Percentiles rank a stretch among this genome's conserved stretches.
Evolutionary conservation across 208 protist species (phyloP).

Genomic region (Leishmania amazonensis): DNA sequence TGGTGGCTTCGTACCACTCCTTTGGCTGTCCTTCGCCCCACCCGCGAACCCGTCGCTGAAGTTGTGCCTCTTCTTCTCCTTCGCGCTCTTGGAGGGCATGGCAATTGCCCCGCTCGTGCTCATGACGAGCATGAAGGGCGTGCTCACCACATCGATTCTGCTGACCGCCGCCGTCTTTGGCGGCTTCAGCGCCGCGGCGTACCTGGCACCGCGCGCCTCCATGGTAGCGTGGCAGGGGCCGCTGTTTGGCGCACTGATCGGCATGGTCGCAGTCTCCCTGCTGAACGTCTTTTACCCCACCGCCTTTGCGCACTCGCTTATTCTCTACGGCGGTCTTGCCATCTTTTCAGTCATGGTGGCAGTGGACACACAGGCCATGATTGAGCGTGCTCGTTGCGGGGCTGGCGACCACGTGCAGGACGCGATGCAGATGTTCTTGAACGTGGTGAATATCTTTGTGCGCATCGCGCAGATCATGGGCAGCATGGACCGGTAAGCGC

Average conservation of each 20-base stretch:
- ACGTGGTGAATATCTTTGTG: constrained; percentile 90
- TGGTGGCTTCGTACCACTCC: constrained; percentile 78
- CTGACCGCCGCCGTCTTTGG: constrained; percentile 85
- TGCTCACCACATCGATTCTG: constrained; percentile 76
- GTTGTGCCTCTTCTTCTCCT: constrained; percentile 79
- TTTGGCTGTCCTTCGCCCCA: constrained; percentile 85
- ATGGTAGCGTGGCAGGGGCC: constrained; percentile 86
- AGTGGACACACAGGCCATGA: constrained; percentile 89
- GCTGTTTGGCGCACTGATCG: constrained; percentile 83
- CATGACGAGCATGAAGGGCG: constrained; percentile 74
- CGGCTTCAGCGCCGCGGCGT: constrained; percentile 87
- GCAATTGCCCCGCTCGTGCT: constrained; percentile 79
- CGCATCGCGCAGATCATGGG: constrained; percentile 88
- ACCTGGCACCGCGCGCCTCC: constrained; percentile 76
- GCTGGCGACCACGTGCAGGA: constrained; percentile 85
- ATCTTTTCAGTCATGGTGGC: constrained; percentile 87
- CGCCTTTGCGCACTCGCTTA: constrained; percentile 81
- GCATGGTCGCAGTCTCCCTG: constrained; percentile 81
- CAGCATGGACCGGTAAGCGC: constrained; percentile 39
- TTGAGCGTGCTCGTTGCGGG: constrained; percentile 86
- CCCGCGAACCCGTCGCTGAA: constrained; percentile 72
- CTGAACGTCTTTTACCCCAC: constrained; percentile 90
- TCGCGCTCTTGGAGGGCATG: constrained; percentile 86
- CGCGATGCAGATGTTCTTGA: constrained; percentile 83
- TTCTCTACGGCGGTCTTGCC: constrained; percentile 87